Percentiles rank a stretch among this genome's conserved stretches.
Conservation (phyloP, 192 early-diverging fungal genomes). For the Lobosporangium transversale region DNA sequence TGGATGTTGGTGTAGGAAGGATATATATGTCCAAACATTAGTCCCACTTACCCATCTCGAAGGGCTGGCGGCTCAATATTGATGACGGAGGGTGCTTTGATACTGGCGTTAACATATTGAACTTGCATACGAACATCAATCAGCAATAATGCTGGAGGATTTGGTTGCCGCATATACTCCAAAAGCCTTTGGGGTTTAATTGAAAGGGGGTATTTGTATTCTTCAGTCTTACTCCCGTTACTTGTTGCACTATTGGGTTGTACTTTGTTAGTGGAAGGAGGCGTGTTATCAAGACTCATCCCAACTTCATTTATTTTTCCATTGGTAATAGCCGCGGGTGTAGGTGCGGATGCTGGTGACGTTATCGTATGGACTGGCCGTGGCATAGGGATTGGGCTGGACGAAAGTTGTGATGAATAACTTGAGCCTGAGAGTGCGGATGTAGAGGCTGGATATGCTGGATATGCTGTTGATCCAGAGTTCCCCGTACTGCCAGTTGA, state of each 20-base stretch:
- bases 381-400: conserved; percentile 14
- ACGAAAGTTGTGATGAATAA: not conserved
- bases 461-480: not conserved
- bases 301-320: not conserved
- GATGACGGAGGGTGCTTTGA: conserved; percentile 73
- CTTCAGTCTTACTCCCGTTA: conserved; percentile 14
- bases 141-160: conserved; percentile 63
- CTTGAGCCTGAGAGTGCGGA: not conserved
- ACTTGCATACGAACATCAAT: conserved; percentile 83
- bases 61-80: conserved; percentile 79
- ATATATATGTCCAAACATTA: not conserved
- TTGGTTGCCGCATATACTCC: conserved; percentile 48
- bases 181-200: conserved; percentile 51
- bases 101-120: conserved; percentile 71
- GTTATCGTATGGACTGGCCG: conserved; percentile 8
- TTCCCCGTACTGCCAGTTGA: not conserved
- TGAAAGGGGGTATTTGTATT: conserved; percentile 38
- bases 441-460: not conserved
- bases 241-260: conserved; percentile 6
- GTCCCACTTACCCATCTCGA: conserved; percentile 59
- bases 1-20: too few species aligned
- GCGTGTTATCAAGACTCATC: not conserved
- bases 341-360: conserved; percentile 20
- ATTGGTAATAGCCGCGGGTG: conserved; percentile 7
- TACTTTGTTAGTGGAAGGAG: conserved; percentile 11